Percentiles rank a stretch among this genome's conserved stretches.
phyloP scores from a whole-genome alignment of 2,329 filamentous ascomycete genomes.

The Pleochaeta shiraiana region DNA sequence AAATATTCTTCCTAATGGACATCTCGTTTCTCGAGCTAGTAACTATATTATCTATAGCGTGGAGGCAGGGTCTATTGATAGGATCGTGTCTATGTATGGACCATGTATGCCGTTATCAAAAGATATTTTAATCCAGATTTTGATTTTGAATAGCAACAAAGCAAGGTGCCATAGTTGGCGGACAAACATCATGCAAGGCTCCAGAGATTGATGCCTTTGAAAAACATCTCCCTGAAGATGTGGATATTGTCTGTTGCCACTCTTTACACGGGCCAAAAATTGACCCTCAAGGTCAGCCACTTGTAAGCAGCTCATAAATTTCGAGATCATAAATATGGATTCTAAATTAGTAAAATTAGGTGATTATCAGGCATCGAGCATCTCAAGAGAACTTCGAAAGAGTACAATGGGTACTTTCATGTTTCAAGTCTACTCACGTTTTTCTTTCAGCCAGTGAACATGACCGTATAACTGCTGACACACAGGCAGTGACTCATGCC shows the following conservation, averaged over 20 bases:
- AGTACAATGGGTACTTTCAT: slow-evolving; percentile 62
- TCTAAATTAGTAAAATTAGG: slow-evolving; percentile 21
- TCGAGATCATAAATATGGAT: too few relatives aligned
- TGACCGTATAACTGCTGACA: slow-evolving; percentile 95
- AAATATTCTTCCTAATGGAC: slow-evolving; percentile 81
- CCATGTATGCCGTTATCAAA: slow-evolving; percentile 45
- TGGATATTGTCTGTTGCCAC: slow-evolving; percentile 89
- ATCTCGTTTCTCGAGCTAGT: slow-evolving; percentile 86
- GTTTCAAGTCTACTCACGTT: slow-evolving; percentile 69
- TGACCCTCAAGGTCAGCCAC: slow-evolving; percentile 68
- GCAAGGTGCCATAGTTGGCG: slow-evolving; percentile 82
- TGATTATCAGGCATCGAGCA: slow-evolving; percentile 79
- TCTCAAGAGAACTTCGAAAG: slow-evolving; percentile 53
- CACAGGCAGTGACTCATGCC: slow-evolving; percentile 92
- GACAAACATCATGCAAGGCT: slow-evolving; percentile 95
- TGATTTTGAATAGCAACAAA: slow-evolving; percentile 50
- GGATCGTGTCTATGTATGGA: slow-evolving; percentile 70
- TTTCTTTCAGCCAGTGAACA: slow-evolving; percentile 72
- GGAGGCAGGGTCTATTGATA: slow-evolving; percentile 76
- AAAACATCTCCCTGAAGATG: slow-evolving; percentile 63
- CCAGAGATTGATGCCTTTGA: slow-evolving; percentile 93
- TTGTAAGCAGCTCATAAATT: slow-evolving; percentile 33
- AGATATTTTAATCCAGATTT: slow-evolving; percentile 6
- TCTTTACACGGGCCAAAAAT: slow-evolving; percentile 88
- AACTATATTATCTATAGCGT: slow-evolving; percentile 99